Base-by-base conservation (phyloP, 768 basidiomycete species). In the Suillus subalutaceus region DNA sequence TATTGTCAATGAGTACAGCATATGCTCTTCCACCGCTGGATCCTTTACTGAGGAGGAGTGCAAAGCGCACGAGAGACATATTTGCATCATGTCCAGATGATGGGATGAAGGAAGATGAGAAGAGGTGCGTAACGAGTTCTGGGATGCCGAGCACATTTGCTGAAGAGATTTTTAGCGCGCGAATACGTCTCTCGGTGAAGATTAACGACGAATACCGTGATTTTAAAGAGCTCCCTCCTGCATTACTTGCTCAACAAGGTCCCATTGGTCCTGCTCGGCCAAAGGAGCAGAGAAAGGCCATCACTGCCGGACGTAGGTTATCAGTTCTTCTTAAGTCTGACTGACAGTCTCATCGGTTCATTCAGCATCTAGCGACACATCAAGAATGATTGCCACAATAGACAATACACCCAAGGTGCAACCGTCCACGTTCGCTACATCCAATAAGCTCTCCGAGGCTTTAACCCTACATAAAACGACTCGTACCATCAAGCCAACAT, bases 391-490 rank as follows among this genome's bases (percentile, higher is more conserved):
- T 66, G 86, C 91, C 3, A 80, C 84, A 57, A 91, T 93, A 66
- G 92, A 93, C 84, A 88, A 86, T 67, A 88, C 88, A 2, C 91
- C 92, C 4, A 80, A 82, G 59, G 78, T 86, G 16, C 84, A 87
- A 68, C 87, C 87, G 0, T 93, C 93, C 6, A 90, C 92, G 0
- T 90, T 94, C 69, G 73, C 84, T 6, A 88, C 90, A 0, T 80
- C 85, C 0, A 76, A 81, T 52, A 85, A 85, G 62, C 86, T 99
- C 60, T 92, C 94, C n/a, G 89, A 94, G 72, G 95, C 96, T 0
- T 88, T 99, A 60, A 88, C 90, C 62, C 85, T 94, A 20, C 94
- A 97, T 80, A 98, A 98, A 80, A 96, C 96, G 40, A 93, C 91
- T 4, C 88, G 96, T 41, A 95, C 92, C 9, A 87, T 98, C 73